Evolutionary conservation across 441 rosid genomes (phyloP), one percentile per base, ranked within the genome.

Genomic region (Cnidoscolus chayamansa): DNA sequence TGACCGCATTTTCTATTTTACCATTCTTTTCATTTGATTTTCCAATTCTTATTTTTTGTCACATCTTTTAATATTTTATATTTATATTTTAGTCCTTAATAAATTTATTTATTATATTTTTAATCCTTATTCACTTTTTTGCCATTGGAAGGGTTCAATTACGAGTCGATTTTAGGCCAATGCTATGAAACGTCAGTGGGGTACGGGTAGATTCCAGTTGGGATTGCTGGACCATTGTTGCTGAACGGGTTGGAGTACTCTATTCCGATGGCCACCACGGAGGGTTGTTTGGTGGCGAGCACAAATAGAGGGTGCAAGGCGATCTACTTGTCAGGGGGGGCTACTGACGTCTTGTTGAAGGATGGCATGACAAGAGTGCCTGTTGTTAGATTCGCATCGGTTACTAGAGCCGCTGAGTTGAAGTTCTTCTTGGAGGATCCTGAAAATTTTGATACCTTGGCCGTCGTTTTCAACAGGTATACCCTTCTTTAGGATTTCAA

Each of bases 141-240:
- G 53, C 98, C 98, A n/a, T 57, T 89, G 63, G 94, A 91, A 31
- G 98, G 97, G n/a, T 89, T 93, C 25, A 90, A 91, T 76, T 93
- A 93, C 72, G 84, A 80, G 8, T 86, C 94, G 1, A 86, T 91
- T 32, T 76, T 93, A 74, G 95, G 95, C n/a, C 97, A 87, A 84
- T 93, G 98, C 78, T 93, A 96, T 43, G 97, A 93, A 84, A 90
- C 90, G 97, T 96, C 98, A 8, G 89, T 91, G 0, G 98, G 98
- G 0, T 90, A 91, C 51, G 87, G 91, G 59, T 97, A 91, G 91
- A 86, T 93, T 50, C 97, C 98, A 0, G 94, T 93, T 60, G 97
- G 98, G 49, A 81, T 91, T 1, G 93, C 92, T 0, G 97, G 98
- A 37, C 96, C 97, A 0, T 76, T 93, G 77, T 55, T 87, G 80